Evolutionary conservation across 306 rosid genomes (phyloP), one percentile per base, ranked within the genome.

Genomic region (Cicer bijugum): DNA sequence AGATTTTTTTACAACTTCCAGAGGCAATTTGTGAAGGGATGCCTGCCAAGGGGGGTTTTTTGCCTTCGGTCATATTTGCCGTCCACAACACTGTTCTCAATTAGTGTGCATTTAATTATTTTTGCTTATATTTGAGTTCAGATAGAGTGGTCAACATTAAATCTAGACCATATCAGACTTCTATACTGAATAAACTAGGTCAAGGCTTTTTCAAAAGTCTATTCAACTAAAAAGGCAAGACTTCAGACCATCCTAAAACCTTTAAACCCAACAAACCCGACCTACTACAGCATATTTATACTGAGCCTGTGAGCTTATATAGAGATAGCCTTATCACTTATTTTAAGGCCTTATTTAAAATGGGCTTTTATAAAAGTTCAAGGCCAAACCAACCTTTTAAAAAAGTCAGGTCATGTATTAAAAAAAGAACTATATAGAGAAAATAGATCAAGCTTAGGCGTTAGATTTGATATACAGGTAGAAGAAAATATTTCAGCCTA

Each of bases 301-400:
- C 8, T 38, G 67, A 61, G 4, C 19, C n/a, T 62, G 16, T 62
- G 3, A 38, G 33, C 33, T 62, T 14, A 62, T 12, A 28, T 33
- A 33, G 43, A 8, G 28, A 8, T 14, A 62, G 33, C 47, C 48
- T 15, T 8, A 15, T 15, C 28, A 16, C 69, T 62, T 62, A 62
- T 62, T 38, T 4, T 38, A 62, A 62, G 48, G 38, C 3, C 33
- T 39, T 62, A 39, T 39, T 9, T 8, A 39, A 57, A 57, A 57
- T 28, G 28, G 15, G 16, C 15, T 57, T 23, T 10, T 19, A 16
- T 17, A 55, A 7, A 16, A 16, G 61, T 8, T 20, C 19, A 55
- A 9, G 60, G 61, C 61, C 61, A 55, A 55, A 17, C 59, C 59
- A 53, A 17, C 33, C 35, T 53, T 17, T 17, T 53, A 17, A 53